Conservation (phyloP, 305 asterid species). For the Solanum chacoense region DNA sequence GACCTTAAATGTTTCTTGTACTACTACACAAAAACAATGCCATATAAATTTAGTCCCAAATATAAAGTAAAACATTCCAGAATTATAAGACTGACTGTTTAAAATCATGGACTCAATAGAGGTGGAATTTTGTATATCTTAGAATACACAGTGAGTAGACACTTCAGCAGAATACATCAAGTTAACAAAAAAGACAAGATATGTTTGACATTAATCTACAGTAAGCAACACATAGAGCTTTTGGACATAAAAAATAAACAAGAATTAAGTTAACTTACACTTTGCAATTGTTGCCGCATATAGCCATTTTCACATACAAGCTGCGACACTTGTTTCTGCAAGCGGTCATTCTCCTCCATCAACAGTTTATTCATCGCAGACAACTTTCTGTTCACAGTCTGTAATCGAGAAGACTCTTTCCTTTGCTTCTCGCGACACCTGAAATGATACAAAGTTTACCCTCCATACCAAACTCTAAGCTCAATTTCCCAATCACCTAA, state of each 20-base stretch:
- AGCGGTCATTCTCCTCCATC: slow-evolving; percentile 97
- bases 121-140: background rate
- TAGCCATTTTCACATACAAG: slow-evolving; percentile 86
- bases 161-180: background rate
- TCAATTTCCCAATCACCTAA: background rate
- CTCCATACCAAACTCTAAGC: background rate
- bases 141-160: background rate
- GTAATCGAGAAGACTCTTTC: slow-evolving; percentile 73
- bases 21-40: background rate
- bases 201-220: background rate
- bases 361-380: slow-evolving; percentile 81
- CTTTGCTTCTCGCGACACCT: slow-evolving; percentile 98
- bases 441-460: background rate
- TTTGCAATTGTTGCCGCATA: slow-evolving; percentile 79
- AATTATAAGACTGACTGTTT: background rate
- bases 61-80: background rate
- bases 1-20: background rate
- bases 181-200: background rate
- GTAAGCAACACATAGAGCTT: background rate
- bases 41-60: background rate
- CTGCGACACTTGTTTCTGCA: slow-evolving; percentile 93
- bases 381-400: slow-evolving; percentile 79
- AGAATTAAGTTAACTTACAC: slow-evolving; percentile 31
- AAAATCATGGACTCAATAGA: background rate
- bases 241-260: background rate